Base-by-base conservation (phyloP, 257 asterid species). In the Anisodus acutangulus region DNA sequence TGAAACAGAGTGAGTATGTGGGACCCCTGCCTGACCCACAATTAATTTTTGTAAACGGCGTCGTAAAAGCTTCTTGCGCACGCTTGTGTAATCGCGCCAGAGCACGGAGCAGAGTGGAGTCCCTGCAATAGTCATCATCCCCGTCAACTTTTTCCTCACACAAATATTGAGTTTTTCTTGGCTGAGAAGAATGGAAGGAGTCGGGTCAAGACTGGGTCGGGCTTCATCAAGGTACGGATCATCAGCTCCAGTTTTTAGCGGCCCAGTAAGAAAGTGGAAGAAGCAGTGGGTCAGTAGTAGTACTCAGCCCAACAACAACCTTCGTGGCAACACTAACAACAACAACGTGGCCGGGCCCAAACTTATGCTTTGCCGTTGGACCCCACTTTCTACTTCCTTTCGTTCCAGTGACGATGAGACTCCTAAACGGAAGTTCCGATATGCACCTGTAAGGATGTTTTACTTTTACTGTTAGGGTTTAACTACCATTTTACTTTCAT, bases 261-360 rank as follows among this genome's bases (percentile, higher is more conserved):
- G 98, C 70, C 98, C 97, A 2, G 98, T 95, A 0, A 90, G 98
- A 49, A 92, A 87, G 79, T 93, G 98, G 98, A 92, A 90, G 95
- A 92, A 91, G 89, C 93, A 91, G 91, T 94, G 98, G 98, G 95
- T 94, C 71, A 79, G 54, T 41, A 41, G 45, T 41, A 41, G 5
- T 83, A 85, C 89, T 17, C 89, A 80, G 83, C 82, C 92, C 69
- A 70, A 74, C 59, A 76, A 8, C 87, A 47, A 60, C 88, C 39
- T 59, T 41, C 43, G 83, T 79, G 64, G 82, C 81, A 86, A 76
- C 82, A 84, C 41, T 6, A 55, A 84, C 2, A 86, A 84, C 2
- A 86, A 83, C 89, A 84, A 87, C 79, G 64, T 89, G 22, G 31
- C 82, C 41, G 60, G 78, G 9, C 90, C 94, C 53, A 86, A 89